Evolutionary conservation across 140 eudicot genomes (phyloP).

Genomic region (Flaveria floridana): DNA sequence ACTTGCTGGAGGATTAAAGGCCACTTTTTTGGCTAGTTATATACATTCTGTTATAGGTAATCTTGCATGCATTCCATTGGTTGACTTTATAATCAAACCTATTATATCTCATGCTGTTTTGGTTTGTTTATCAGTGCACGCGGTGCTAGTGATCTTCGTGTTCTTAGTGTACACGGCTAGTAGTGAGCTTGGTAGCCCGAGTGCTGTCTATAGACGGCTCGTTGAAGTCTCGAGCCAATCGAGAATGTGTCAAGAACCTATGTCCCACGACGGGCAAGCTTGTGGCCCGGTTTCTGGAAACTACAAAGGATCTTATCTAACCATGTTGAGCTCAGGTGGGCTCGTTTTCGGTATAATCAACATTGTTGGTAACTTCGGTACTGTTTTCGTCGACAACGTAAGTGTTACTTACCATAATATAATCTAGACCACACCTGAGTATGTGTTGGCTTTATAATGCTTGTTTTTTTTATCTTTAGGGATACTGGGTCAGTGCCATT

Average conservation of each 20-base stretch:
- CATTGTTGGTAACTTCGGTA: conserved; percentile 94
- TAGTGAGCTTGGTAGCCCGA: conserved; percentile 92
- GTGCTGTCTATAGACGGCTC: conserved; percentile 58
- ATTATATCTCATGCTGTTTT: conserved; percentile 10
- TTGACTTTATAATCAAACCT: conserved; percentile 23
- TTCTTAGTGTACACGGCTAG: conserved; percentile 86
- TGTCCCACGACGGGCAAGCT: conserved; percentile 72
- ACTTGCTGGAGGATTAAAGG: conserved; percentile 91
- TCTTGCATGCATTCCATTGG: not conserved
- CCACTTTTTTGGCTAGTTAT: conserved; percentile 97
- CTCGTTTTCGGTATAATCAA: conserved; percentile 90
- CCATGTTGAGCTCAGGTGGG: conserved; percentile 97
- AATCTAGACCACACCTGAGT: not conserved
- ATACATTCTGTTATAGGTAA: conserved; percentile 95
- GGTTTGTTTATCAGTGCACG: conserved; percentile 57
- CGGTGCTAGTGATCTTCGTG: conserved; percentile 85
- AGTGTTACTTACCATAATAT: conserved; percentile 23
- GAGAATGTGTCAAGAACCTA: conserved; percentile 75
- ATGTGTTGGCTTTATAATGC: conserved; percentile 3
- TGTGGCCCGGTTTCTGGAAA: conserved; percentile 91
- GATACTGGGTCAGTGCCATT: conserved; percentile 99
- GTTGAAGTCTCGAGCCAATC: conserved; percentile 79
- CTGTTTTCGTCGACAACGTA: conserved; percentile 95
- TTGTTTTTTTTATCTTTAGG: conserved; percentile 41
- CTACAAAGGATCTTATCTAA: conserved; percentile 78